Conservation (phyloP, 768 basidiomycete genomes). For the Hygrophorus pudorinus region DNA sequence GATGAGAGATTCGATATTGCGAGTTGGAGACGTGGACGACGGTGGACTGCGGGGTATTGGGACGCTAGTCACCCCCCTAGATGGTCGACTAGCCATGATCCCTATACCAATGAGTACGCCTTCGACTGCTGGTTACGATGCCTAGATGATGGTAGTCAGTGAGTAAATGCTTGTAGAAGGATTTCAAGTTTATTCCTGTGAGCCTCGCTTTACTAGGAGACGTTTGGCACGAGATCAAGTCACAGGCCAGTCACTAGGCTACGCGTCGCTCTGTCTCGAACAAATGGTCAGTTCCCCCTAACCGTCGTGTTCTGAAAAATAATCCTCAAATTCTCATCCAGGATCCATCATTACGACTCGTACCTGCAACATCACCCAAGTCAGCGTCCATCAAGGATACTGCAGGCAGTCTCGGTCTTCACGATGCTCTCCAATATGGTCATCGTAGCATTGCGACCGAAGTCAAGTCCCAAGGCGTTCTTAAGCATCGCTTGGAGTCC, state of each 20-base stretch:
- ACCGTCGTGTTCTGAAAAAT: not conserved
- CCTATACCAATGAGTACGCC: not conserved
- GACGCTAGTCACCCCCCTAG: slow-evolving; percentile 52
- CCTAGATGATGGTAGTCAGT: too few species aligned
- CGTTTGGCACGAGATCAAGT: not conserved
- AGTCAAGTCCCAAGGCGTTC: slow-evolving; percentile 44
- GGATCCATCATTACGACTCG: slow-evolving; percentile 51
- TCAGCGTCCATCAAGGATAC: slow-evolving; percentile 59
- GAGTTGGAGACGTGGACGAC: slow-evolving; percentile 29
- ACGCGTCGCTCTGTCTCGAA: too few species aligned
- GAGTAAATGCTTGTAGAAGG: too few species aligned
- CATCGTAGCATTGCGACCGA: slow-evolving; percentile 73
- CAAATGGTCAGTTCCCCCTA: too few species aligned
- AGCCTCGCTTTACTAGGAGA: not conserved
- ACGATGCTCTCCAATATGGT: slow-evolving; percentile 83
- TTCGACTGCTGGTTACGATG: not conserved
- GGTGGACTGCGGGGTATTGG: slow-evolving; percentile 45
- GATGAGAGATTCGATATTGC: slow-evolving; percentile 49
- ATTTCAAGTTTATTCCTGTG: too few species aligned
- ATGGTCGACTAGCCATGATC: slow-evolving; percentile 37
- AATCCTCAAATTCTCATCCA: slow-evolving; percentile 9
- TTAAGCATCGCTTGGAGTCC: slow-evolving; percentile 68
- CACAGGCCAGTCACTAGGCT: not conserved
- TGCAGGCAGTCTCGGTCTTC: slow-evolving; percentile 68
- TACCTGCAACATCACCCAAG: slow-evolving; percentile 45